Base-by-base conservation (phyloP, 2,329 filamentous ascomycete species). In the Pyrenochaeta sp. region DNA sequence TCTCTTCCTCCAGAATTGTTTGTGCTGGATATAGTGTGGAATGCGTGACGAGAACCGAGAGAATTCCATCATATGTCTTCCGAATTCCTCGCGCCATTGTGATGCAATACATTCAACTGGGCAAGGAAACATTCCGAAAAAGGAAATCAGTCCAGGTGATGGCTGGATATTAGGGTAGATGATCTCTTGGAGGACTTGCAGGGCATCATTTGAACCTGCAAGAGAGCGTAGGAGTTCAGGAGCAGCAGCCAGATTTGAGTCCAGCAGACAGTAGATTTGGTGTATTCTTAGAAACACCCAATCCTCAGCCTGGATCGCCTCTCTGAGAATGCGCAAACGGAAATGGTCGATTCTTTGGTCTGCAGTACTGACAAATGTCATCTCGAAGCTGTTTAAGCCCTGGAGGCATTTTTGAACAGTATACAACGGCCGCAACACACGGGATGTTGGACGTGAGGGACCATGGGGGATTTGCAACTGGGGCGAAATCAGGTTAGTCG, bases 91-190 rank as follows among this genome's bases (percentile, higher is more conserved):
- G 3, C 59, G 56, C 52, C 56, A 64, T 44, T 18, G 54, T 34
- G 31, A 71, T 29, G 3, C 67, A 35, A 47, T 62, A 17, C 26
- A 13, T 36, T 68, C 29, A 20, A 72, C 44, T 11, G 63, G 56
- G 9, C 48, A 44, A 3, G 83, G 82, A 45, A 82, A 84, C 1
- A 67, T 48, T 5, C 73, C 58, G 54, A 79, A 80, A 69, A 77
- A 80, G 14, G 51, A n/a, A n/a, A n/a, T 42, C 6, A 79, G 53
- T 18, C 78, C 71, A 9, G 53, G 56, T 0, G 47, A 39, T 6
- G 70, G 68, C n/a, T 83, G 45, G 3, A 45, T 58, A 51, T 83
- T 84, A 3, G 65, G 54, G 19, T 73, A 73, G 15, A 85, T 67
- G 7, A 82, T 67, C 9, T 71, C 58, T 7, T 63, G 63, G 19